A percentile compares a stretch with the other conserved stretches of the same genome.
These are phyloP conservation scores for Cyberlindnera petersonii DNA, from an alignment of 805 yeast species.

Conservation along the genomic window DNA sequence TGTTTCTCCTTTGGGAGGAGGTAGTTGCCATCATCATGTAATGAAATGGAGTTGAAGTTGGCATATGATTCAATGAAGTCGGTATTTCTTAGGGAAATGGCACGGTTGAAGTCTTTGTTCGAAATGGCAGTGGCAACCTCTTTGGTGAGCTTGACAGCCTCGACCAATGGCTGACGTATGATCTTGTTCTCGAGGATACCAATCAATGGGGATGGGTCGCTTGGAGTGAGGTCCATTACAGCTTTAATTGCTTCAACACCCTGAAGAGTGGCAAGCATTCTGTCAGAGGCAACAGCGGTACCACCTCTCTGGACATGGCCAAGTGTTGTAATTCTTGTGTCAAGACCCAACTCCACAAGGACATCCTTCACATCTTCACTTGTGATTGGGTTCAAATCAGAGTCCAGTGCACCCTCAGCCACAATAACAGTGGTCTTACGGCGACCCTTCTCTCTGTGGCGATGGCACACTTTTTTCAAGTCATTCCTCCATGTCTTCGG, in stretches of 20 bases:
- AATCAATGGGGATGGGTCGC: constrained; percentile 92
- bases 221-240: constrained; percentile 81
- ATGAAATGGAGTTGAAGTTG: constrained; percentile 65
- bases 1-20: constrained; percentile 56
- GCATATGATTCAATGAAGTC: constrained; percentile 79
- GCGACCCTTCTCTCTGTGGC: constrained; percentile 82
- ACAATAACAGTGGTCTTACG: constrained; percentile 95
- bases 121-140: constrained; percentile 88
- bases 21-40: constrained; percentile 63
- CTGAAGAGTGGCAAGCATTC: constrained; percentile 88
- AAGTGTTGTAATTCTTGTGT: constrained; percentile 89
- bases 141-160: constrained; percentile 83
- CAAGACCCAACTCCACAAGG: constrained; percentile 78
- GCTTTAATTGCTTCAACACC: constrained; percentile 98
- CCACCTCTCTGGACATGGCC: constrained; percentile 99
- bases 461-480: constrained; percentile 59
- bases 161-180: constrained; percentile 79
- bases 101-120: constrained; percentile 73
- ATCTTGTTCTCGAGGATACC: constrained; percentile 85
- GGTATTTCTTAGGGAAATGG: constrained; percentile 82
- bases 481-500: constrained; percentile 67
- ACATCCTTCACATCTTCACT: constrained; percentile 79
- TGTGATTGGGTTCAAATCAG: constrained; percentile 74
- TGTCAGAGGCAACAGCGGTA: constrained; percentile 92
- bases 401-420: constrained; percentile 95